Conservation (phyloP, 1,284 basidiomycete genomes). For the Entoloma clypeatum region DNA sequence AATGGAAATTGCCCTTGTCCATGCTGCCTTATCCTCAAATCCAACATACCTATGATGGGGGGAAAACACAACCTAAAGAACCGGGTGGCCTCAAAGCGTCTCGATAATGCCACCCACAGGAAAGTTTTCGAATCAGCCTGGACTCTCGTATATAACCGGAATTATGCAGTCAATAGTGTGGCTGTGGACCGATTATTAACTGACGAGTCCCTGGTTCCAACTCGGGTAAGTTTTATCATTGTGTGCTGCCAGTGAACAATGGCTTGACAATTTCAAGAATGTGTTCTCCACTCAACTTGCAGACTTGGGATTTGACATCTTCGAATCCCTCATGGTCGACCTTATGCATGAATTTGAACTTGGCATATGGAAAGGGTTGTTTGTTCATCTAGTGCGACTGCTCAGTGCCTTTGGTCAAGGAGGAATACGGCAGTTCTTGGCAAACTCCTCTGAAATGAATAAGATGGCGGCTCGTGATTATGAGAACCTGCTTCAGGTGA, state of each 20-base stretch:
- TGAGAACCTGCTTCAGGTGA: constrained; percentile 3
- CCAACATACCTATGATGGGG: no score
- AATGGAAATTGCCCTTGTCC: no score
- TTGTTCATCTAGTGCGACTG: constrained; percentile 27
- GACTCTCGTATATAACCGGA: constrained; percentile 19
- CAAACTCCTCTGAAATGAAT: constrained; percentile 2
- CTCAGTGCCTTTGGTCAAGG: constrained; percentile 13
- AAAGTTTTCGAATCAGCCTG: no score
- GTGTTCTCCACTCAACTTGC: not conserved
- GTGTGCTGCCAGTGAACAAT: not conserved
- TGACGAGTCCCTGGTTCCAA: constrained; percentile 1
- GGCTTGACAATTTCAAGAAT: not conserved
- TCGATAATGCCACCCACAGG: no score
- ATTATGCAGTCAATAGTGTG: not conserved
- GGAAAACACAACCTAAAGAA: no score
- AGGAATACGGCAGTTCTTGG: not conserved
- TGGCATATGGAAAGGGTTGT: constrained; percentile 28
- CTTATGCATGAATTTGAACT: constrained; percentile 29
- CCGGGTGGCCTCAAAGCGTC: no score
- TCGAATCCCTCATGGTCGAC: constrained; percentile 22
- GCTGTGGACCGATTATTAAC: not conserved
- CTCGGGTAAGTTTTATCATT: not conserved
- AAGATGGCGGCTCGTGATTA: not conserved
- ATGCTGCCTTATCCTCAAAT: no score
- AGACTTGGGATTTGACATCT: constrained; percentile 14